Base-by-base conservation (phyloP, 75 land plant species). In the Ceratopteris richardii region DNA sequence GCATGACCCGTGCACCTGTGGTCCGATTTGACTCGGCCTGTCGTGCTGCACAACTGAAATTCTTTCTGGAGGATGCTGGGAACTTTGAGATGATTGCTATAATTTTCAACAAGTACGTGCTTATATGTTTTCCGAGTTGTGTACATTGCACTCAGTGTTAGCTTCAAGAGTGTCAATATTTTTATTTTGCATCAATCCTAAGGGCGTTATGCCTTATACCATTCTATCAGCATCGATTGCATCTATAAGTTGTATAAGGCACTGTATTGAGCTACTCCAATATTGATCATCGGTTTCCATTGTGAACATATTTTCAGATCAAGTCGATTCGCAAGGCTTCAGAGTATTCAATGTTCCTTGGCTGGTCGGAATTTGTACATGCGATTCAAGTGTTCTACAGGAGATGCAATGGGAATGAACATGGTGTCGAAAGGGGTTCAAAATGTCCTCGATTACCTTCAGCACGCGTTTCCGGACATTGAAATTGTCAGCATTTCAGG, bases 381-480 rank as follows among this genome's bases (percentile, higher is more conserved):
- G 50, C 74, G 97, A 53, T 92, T 92, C 44, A 61, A 21, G n/a
- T 85, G 86, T 64, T 73, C 75, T 59, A 92, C 97, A 12, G 97
- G 95, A 52, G 80, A 90, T 72, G 94, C 96, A n/a, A 90, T 90
- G 96, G 93, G 96, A 14, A 90, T 90, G 96, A 90, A 90, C 74
- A 90, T 90, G 96, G 77, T 90, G 0, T 68, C 63, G 31, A 61
- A 52, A 19, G 71, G 65, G 29, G 64, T 62, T 17, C 57, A 40
- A 24, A 51, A 54, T 40, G 65, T 61, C 10, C 42, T 61, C 44
- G 54, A 52, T n/a, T 43, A 61, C 51, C 65, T 68, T 17, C 42
- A 60, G 31, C 31, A 50, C 3, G 29, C 4, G 3, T 54, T 61
- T 21, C 22, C 41, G 9, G 57, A 51, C 12, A 68, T 68, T n/a